Conservation (phyloP, 805 yeast genomes). For the Metschnikowia colocasiae region DNA sequence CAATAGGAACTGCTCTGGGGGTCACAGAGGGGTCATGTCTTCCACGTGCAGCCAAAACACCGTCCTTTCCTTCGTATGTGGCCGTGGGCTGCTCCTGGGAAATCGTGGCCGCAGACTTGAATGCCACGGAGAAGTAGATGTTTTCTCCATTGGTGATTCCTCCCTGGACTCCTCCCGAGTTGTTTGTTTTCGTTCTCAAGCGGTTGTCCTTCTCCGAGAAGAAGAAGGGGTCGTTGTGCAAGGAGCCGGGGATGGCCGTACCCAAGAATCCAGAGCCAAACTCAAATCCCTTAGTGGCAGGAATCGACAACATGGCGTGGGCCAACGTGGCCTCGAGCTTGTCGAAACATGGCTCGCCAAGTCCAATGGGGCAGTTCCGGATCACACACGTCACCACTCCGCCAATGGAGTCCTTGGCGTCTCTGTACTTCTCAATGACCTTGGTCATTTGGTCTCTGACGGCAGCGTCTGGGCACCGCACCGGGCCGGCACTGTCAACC, state of each 20-base stretch:
- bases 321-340: slow-evolving; percentile 93
- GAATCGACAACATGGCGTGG: slow-evolving; percentile 96
- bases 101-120: slow-evolving; percentile 97
- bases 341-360: slow-evolving; percentile 97
- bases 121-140: slow-evolving; percentile 91
- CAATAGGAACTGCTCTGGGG: slow-evolving; percentile 97
- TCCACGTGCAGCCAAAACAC: slow-evolving; percentile 91
- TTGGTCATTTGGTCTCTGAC: slow-evolving; percentile 77
- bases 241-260: slow-evolving; percentile 82
- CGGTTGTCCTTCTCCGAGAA: slow-evolving; percentile 55
- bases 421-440: slow-evolving; percentile 83
- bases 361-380: slow-evolving; percentile 90
- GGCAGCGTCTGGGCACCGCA: slow-evolving; percentile 83
- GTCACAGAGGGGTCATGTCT: slow-evolving; percentile 99
- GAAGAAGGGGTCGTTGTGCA: slow-evolving; percentile 87
- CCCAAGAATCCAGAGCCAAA: slow-evolving; percentile 96
- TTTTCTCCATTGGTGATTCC: slow-evolving; percentile 96
- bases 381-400: slow-evolving; percentile 98
- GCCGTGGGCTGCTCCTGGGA: slow-evolving; percentile 88
- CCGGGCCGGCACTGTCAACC: slow-evolving; percentile 84
- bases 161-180: slow-evolving; percentile 97
- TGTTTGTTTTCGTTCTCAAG: slow-evolving; percentile 83
- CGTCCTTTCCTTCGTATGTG: slow-evolving; percentile 82
- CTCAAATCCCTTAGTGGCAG: slow-evolving; percentile 98
- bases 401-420: slow-evolving; percentile 87